phyloP scores from a whole-genome alignment of 2,329 filamentous ascomycete genomes.

The Ploettnerulaceae sp. region DNA sequence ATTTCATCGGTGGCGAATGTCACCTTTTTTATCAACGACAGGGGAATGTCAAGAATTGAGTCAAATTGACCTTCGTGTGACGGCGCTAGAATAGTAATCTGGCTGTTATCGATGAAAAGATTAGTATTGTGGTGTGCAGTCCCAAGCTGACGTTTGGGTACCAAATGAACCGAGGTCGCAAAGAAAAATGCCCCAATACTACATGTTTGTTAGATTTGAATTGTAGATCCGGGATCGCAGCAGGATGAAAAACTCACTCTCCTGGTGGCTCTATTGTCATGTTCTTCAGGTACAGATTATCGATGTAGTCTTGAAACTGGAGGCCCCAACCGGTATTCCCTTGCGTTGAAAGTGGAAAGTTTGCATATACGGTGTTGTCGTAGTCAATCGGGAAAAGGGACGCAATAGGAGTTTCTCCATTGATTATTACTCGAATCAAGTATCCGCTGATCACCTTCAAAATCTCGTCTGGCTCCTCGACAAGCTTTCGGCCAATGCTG shows the following conservation, averaged over 20 bases:
- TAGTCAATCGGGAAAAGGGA: constrained; percentile 24
- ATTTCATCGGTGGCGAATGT: neutral
- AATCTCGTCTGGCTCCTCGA: constrained; percentile 27
- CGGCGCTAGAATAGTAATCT: constrained; percentile 7
- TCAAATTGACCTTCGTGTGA: constrained; percentile 7
- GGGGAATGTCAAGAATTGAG: constrained; percentile 12
- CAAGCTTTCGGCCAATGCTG: constrained; percentile 24
- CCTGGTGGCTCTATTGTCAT: neutral
- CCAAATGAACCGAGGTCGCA: constrained; percentile 3
- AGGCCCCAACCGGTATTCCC: constrained; percentile 21
- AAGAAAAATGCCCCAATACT: constrained; percentile 4
- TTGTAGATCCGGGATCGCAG: no score
- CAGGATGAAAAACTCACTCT: neutral
- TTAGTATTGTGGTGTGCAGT: constrained; percentile 6
- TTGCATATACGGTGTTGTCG: constrained; percentile 10
- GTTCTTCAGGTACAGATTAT: constrained; percentile 5
- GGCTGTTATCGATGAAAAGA: constrained; percentile 12
- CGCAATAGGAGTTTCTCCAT: constrained; percentile 11
- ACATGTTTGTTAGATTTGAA: neutral
- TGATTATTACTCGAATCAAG: constrained; percentile 21
- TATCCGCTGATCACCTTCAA: constrained; percentile 25
- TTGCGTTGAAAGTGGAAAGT: constrained; percentile 24
- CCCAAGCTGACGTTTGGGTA: neutral
- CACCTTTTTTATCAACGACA: neutral
- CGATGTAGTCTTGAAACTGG: constrained; percentile 25